These are phyloP conservation scores for Alternaria sp. DNA, from an alignment of 2,329 filamentous ascomycete genomes.

Conservation along the genomic window DNA sequence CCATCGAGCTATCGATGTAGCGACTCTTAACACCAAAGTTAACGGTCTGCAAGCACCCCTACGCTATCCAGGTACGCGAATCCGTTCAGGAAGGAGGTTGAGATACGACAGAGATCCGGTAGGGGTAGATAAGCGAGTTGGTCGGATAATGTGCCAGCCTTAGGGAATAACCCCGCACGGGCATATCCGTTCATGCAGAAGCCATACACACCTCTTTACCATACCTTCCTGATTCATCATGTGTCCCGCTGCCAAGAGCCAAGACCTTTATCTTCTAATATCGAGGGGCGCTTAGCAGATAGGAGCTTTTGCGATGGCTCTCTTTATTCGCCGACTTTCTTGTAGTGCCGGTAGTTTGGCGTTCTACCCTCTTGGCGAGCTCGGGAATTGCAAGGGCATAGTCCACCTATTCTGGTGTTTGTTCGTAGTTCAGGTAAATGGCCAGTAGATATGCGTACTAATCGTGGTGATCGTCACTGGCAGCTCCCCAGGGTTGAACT, in stretches of 20 bases:
- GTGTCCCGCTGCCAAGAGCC: slow-evolving; percentile 19
- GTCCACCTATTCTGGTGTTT: neutral
- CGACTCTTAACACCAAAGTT: slow-evolving; percentile 9
- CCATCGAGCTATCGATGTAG: slow-evolving; percentile 15
- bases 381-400: neutral
- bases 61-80: slow-evolving; percentile 5
- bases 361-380: neutral
- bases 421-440: neutral
- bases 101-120: slow-evolving; percentile 13
- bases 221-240: slow-evolving; percentile 29
- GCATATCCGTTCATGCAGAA: slow-evolving; percentile 15
- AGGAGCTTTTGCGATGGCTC: slow-evolving; percentile 1
- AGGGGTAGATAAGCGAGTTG: slow-evolving; percentile 9
- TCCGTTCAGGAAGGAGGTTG: slow-evolving; percentile 26
- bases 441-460: neutral
- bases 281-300: slow-evolving; percentile 11
- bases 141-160: slow-evolving; percentile 9
- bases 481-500: neutral
- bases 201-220: slow-evolving; percentile 21
- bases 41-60: slow-evolving; percentile 11
- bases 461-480: neutral
- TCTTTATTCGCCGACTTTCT: slow-evolving; percentile 8
- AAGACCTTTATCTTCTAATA: slow-evolving; percentile 13
- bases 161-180: slow-evolving; percentile 13
- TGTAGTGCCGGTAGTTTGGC: neutral